Evolutionary conservation across 2,329 filamentous ascomycete genomes (phyloP).

Genomic region (Cadophora gregata): DNA sequence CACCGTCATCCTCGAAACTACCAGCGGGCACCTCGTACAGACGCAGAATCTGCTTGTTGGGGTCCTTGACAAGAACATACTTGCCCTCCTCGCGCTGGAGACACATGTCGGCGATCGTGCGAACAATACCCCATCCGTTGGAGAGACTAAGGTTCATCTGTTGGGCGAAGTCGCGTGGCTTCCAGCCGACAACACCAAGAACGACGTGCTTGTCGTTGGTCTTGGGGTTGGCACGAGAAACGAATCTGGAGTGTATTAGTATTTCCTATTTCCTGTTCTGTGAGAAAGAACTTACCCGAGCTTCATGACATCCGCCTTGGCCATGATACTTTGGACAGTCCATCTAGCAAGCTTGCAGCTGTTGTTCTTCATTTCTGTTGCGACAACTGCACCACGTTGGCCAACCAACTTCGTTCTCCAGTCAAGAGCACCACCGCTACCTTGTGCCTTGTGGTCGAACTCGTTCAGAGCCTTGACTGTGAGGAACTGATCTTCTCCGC

Average conservation of each 20-base stretch:
- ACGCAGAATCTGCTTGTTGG: conserved; percentile 94
- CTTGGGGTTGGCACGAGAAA: conserved; percentile 92
- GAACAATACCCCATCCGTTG: conserved; percentile 99
- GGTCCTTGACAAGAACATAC: conserved; percentile 85
- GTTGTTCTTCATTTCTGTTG: conserved; percentile 99
- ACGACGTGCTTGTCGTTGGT: conserved; percentile 93
- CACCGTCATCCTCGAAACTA: conserved; percentile 90
- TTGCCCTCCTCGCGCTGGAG: conserved; percentile 79
- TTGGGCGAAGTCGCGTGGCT: conserved; percentile 92
- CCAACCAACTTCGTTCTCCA: conserved; percentile 95
- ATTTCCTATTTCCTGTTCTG: background rate
- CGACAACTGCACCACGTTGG: conserved; percentile 95
- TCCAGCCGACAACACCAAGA: conserved; percentile 95
- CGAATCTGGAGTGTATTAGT: conserved; percentile 68
- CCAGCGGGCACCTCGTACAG: conserved; percentile 88
- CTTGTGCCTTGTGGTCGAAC: conserved; percentile 97
- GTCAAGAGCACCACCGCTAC: conserved; percentile 92
- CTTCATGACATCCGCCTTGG: conserved; percentile 98
- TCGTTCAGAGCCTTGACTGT: conserved; percentile 97
- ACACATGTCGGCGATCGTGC: conserved; percentile 96
- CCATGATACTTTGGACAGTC: conserved; percentile 96
- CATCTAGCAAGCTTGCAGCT: conserved; percentile 97
- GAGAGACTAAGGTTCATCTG: conserved; percentile 98
- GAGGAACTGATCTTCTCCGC: conserved; percentile 88
- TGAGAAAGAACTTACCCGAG: conserved; percentile 69